Base-by-base conservation (phyloP, 2,329 filamentous ascomycete genomes). In the Claviceps paspali region DNA sequence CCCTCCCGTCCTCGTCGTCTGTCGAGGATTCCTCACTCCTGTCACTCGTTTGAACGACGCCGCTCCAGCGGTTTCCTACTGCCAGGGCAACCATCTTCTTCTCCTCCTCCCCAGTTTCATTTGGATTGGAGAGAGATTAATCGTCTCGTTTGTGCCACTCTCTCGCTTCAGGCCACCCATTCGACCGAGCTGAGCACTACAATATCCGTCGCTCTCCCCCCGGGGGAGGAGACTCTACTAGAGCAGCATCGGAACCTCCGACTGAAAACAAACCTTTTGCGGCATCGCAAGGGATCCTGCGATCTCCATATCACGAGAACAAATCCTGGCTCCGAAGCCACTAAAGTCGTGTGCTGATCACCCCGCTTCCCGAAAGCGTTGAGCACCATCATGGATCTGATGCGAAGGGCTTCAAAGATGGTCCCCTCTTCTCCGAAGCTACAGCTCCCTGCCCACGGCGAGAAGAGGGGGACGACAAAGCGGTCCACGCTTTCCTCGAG, bases 321-420 rank as follows among this genome's bases (percentile, higher is more conserved):
- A 14, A 27, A 27, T 6, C 5, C 6, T 17, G 4, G 11, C n/a
- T 28, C 17, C 15, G 15, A 12, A 4, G 12, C 11, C 27, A 11
- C n/a, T 19, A 10, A 21, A 29, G 9, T 4, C 11, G 5, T 14
- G 27, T 9, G n/a, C 11, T 17, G 34, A 18, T 14, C 10, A 15
- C 14, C 34, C 23, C 14, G 8, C 18, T 18, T 29, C 22, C 28
- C n/a, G 18, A 17, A 31, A 33, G 19, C 22, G 28, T 28, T 9
- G 12, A 32, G 29, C 35, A 39, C 46, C 47, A n/a, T 47, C 54
- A 76, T 75, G 71, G 71, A 76, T 64, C 56, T 75, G 52, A 62
- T 75, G 49, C 62, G 68, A 50, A 67, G 70, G 52, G 67, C 68
- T 45, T 64, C 64, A 43, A 64, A 62, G 55, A 63, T 65, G 55